Percentiles rank a stretch among this genome's conserved stretches.
phyloP scores from a whole-genome alignment of 2,329 filamentous ascomycete genomes.

The Trichoderma arundinaceum region DNA sequence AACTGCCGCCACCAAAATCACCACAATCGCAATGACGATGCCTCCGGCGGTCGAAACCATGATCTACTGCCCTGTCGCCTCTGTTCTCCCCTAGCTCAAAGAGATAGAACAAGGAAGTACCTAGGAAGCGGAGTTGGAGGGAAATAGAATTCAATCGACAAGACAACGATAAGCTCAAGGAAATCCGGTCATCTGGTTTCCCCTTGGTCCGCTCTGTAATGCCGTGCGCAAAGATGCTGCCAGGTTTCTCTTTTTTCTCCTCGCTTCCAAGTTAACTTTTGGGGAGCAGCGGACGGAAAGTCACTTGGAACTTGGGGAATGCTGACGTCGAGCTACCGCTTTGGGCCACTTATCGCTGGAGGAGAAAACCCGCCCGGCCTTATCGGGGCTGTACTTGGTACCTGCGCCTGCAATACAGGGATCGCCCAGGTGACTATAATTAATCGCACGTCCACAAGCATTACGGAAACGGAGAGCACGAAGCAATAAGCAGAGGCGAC shows the following conservation, averaged over 20 bases:
- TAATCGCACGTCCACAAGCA: not conserved
- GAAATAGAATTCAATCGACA: conserved; percentile 4
- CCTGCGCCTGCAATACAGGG: conserved; percentile 1
- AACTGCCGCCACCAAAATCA: conserved; percentile 62
- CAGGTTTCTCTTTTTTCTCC: not conserved
- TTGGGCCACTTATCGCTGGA: conserved; percentile 21
- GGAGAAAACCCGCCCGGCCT: not conserved
- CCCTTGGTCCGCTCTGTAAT: not conserved
- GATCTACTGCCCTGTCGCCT: conserved; percentile 33
- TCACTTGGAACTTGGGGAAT: conserved; percentile 5
- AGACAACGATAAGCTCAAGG: not conserved
- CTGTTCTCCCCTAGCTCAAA: not conserved
- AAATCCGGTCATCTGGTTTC: conserved; percentile 3
- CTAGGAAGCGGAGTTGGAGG: not conserved
- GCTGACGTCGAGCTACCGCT: conserved; percentile 28
- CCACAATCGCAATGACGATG: conserved; percentile 74
- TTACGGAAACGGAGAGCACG: not conserved
- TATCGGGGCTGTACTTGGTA: conserved; percentile 14
- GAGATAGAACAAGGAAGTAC: not conserved
- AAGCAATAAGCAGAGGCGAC: not conserved
- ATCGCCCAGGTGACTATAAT: not conserved
- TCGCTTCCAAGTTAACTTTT: not conserved
- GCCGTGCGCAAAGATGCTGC: conserved; percentile 1
- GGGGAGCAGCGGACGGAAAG: not conserved
- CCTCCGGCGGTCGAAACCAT: conserved; percentile 67